Evolutionary conservation across 805 yeast genomes (phyloP).

Genomic region (baker's yeast (Saccharomyces cerevisiae)): DNA sequence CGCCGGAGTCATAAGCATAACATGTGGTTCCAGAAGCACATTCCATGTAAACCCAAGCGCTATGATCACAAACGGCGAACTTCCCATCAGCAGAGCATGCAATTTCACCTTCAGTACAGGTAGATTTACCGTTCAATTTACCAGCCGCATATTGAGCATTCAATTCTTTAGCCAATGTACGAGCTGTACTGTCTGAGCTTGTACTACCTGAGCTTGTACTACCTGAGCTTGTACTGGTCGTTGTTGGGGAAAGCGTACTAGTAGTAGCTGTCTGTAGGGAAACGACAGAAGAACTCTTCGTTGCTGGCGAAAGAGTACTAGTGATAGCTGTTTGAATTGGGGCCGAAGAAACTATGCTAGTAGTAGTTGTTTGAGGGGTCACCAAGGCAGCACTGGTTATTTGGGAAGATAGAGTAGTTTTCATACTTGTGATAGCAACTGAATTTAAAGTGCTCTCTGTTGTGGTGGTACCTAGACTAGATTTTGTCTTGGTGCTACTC

Average conservation of each 20-base stretch:
- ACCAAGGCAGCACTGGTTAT: slow-evolving; percentile 1
- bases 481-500: slow-evolving; percentile 4
- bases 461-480: slow-evolving; percentile 6
- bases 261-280: slow-evolving; percentile 5
- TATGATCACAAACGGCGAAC: slow-evolving; percentile 49
- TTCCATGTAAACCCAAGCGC: slow-evolving; percentile 46
- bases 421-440: slow-evolving; percentile 3
- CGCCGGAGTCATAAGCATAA: slow-evolving; percentile 40
- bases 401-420: slow-evolving; percentile 2
- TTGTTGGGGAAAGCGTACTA: slow-evolving; percentile 2
- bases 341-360: slow-evolving; percentile 4
- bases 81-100: slow-evolving; percentile 46
- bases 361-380: slow-evolving; percentile 2
- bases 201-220: slow-evolving; percentile 10
- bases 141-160: slow-evolving; percentile 39
- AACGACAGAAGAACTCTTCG: neutral
- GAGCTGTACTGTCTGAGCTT: slow-evolving; percentile 31
- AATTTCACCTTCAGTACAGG: slow-evolving; percentile 42
- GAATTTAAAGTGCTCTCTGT: neutral
- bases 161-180: slow-evolving; percentile 36
- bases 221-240: slow-evolving; percentile 10
- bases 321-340: slow-evolving; percentile 3
- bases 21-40: slow-evolving; percentile 63
- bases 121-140: slow-evolving; percentile 35
- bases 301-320: neutral